Evolutionary conservation across 1,139 yeast genomes (phyloP).

Genomic region (Geotrichum cucujoidarum): DNA sequence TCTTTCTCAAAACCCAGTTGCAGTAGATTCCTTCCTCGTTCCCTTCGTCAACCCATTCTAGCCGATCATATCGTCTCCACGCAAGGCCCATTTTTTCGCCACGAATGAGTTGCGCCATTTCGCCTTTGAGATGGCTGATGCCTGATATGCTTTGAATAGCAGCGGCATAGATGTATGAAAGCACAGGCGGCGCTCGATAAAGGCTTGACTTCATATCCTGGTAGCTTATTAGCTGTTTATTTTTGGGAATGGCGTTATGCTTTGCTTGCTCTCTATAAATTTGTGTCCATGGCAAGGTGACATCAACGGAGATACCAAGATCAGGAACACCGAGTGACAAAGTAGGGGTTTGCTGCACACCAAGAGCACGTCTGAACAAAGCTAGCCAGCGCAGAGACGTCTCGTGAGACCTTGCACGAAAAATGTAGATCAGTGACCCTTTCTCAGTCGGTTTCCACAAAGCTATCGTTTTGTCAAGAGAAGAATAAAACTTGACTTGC

Average conservation of each 20-base stretch:
- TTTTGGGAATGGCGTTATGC: neutral
- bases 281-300: slow-evolving; percentile 39
- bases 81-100: slow-evolving; percentile 47
- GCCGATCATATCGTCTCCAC: slow-evolving; percentile 63
- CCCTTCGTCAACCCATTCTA: slow-evolving; percentile 67
- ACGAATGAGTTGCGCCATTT: slow-evolving; percentile 30
- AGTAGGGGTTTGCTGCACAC: slow-evolving; percentile 31
- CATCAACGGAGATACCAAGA: slow-evolving; percentile 43
- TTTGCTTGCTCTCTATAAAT: slow-evolving; percentile 14
- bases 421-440: slow-evolving; percentile 44
- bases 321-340: slow-evolving; percentile 51
- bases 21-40: slow-evolving; percentile 46
- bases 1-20: slow-evolving; percentile 41
- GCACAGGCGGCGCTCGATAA: slow-evolving; percentile 26
- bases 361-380: slow-evolving; percentile 46
- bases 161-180: slow-evolving; percentile 28
- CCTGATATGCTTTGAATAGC: slow-evolving; percentile 31
- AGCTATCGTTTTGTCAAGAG: slow-evolving; percentile 64
- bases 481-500: slow-evolving; percentile 53
- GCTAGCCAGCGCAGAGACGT: slow-evolving; percentile 60
- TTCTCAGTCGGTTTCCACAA: slow-evolving; percentile 38
- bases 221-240: slow-evolving; percentile 3
- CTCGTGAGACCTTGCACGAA: slow-evolving; percentile 48
- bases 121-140: slow-evolving; percentile 26
- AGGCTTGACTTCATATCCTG: slow-evolving; percentile 15